Evolutionary conservation across 164 flowering plant species (phyloP).

Genomic region (Sedum album): DNA sequence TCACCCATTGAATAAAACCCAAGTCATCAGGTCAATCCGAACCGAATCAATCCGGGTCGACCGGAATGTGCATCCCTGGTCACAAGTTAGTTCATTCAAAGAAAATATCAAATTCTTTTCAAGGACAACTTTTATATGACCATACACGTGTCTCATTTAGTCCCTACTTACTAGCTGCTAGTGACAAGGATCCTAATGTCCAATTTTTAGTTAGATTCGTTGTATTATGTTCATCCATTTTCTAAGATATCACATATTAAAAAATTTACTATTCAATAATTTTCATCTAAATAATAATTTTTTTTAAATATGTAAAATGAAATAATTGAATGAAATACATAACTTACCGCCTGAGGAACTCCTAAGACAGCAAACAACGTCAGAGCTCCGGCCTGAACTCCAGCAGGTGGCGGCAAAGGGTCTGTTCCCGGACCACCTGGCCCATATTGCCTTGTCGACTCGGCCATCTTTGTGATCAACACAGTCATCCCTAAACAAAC

Average conservation of each 20-base stretch:
- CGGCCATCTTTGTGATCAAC: conserved; percentile 34
- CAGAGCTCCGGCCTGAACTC: conserved; percentile 36
- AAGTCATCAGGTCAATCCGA: too few relatives aligned
- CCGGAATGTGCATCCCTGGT: too few relatives aligned
- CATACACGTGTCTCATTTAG: not conserved
- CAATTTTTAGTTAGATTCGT: not conserved
- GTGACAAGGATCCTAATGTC: not conserved
- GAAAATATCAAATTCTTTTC: not conserved
- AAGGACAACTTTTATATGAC: not conserved
- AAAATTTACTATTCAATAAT: too few relatives aligned
- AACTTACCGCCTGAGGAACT: conserved; percentile 47
- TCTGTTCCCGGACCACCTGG: not conserved
- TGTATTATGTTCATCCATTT: not conserved
- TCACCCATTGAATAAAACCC: too few relatives aligned
- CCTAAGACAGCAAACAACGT: conserved; percentile 43
- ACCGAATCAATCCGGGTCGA: too few relatives aligned
- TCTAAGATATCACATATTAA: not conserved
- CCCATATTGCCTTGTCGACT: conserved; percentile 11
- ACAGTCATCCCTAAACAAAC: conserved; percentile 23
- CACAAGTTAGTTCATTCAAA: not conserved
- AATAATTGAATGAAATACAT: not conserved
- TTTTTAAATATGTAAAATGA: too few relatives aligned
- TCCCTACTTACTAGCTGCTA: not conserved
- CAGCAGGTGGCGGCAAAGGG: conserved; percentile 12
- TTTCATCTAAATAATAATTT: too few relatives aligned